Conservation (phyloP, 106 monocot genomes). For the Dendrobium huoshanense region DNA sequence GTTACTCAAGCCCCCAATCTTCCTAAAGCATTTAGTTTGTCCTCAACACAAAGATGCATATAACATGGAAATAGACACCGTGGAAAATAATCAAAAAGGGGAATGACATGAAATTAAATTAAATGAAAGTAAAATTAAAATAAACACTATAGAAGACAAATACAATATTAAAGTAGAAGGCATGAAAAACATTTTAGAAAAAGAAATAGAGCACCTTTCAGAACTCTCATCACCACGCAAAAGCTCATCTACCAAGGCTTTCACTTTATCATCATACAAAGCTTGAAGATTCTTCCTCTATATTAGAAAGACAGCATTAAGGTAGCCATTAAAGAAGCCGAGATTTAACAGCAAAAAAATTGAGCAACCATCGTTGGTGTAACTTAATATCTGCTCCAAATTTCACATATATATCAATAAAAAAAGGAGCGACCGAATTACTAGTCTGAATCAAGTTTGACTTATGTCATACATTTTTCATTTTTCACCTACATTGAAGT, state of each 20-base stretch:
- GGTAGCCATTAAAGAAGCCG: neutral
- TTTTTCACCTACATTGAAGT: neutral
- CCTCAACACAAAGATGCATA: neutral
- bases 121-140: neutral
- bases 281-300: constrained; percentile 65
- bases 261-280: constrained; percentile 67
- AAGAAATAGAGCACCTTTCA: neutral
- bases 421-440: neutral
- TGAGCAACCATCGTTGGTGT: neutral
- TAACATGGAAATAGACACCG: neutral
- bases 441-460: neutral
- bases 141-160: neutral
- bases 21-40: neutral
- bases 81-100: neutral
- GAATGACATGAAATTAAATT: neutral
- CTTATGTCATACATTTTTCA: neutral
- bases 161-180: neutral
- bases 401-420: neutral
- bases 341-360: neutral
- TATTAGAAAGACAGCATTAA: neutral
- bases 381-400: neutral
- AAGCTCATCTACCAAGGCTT: constrained; percentile 62
- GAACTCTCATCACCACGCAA: constrained; percentile 26
- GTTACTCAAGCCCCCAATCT: neutral
- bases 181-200: neutral